Percentiles rank a stretch among this genome's conserved stretches.
Conservation (phyloP, 208 protist species). For the Acanthamoeba royreba region DNA sequence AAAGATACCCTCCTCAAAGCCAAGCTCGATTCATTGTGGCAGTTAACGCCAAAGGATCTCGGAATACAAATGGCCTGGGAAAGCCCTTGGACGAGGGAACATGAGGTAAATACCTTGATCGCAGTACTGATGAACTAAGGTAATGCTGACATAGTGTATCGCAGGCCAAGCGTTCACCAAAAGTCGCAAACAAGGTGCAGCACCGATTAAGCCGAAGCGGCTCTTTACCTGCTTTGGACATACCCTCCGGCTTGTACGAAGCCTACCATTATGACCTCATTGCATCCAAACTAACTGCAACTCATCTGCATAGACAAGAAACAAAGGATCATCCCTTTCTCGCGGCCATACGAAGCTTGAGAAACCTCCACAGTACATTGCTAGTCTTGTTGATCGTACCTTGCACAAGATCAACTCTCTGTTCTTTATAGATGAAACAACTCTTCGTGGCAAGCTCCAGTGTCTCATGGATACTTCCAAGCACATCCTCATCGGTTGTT, state of each 20-base stretch:
- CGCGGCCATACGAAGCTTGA: neutral
- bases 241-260: neutral
- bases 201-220: neutral
- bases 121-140: too few species aligned
- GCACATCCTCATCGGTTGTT: slow-evolving; percentile 10
- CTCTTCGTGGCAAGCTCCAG: neutral
- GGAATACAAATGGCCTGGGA: neutral
- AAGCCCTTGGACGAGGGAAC: neutral
- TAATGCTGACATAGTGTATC: too few species aligned
- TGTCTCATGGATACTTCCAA: slow-evolving; percentile 12
- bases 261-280: too few species aligned
- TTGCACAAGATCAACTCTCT: neutral
- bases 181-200: neutral
- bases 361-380: neutral
- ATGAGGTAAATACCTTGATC: neutral
- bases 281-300: too few species aligned
- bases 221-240: neutral
- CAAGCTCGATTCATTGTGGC: neutral
- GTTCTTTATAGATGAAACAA: neutral
- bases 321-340: neutral
- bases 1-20: neutral
- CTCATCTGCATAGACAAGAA: neutral
- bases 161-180: neutral
- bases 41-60: neutral
- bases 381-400: too few species aligned